These are phyloP conservation scores for Bipolaris zeicola DNA, from an alignment of 2,329 filamentous ascomycete species.

Conservation along the genomic window DNA sequence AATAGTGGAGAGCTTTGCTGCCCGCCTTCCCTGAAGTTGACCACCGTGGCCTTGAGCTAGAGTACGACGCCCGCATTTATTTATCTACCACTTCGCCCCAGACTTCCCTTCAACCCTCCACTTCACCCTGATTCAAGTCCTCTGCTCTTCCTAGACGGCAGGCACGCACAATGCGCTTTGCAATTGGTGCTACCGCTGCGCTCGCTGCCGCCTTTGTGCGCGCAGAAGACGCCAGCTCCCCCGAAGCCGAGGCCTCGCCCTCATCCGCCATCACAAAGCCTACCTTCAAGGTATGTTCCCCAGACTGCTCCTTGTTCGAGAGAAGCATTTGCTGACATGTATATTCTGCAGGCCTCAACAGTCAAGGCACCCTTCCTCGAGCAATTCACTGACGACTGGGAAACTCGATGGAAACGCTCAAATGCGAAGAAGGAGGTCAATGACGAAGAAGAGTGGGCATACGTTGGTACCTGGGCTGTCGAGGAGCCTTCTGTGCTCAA, in stretches of 20 bases:
- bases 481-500: constrained; percentile 91
- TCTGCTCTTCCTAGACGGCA: constrained; percentile 40
- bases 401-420: constrained; percentile 89
- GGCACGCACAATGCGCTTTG: constrained; percentile 60
- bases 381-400: constrained; percentile 98
- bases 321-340: constrained; percentile 22
- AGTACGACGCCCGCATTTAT: constrained; percentile 26
- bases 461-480: constrained; percentile 93
- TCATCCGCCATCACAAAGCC: constrained; percentile 70
- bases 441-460: constrained; percentile 89
- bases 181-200: constrained; percentile 72
- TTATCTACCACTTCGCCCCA: constrained; percentile 32
- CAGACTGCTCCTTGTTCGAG: not conserved
- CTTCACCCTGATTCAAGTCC: constrained; percentile 31
- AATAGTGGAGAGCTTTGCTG: constrained; percentile 20
- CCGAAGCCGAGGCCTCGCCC: constrained; percentile 59
- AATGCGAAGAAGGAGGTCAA: constrained; percentile 93
- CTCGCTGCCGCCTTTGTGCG: constrained; percentile 75
- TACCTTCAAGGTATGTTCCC: constrained; percentile 79
- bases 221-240: constrained; percentile 62
- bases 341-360: constrained; percentile 75
- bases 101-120: constrained; percentile 21
- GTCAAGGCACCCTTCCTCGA: constrained; percentile 95
- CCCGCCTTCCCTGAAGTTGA: constrained; percentile 23
- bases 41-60: constrained; percentile 26